Percentiles rank a stretch among this genome's conserved stretches.
phyloP scores from a whole-genome alignment of 345 rosid genomes.

The Acer negundo region DNA sequence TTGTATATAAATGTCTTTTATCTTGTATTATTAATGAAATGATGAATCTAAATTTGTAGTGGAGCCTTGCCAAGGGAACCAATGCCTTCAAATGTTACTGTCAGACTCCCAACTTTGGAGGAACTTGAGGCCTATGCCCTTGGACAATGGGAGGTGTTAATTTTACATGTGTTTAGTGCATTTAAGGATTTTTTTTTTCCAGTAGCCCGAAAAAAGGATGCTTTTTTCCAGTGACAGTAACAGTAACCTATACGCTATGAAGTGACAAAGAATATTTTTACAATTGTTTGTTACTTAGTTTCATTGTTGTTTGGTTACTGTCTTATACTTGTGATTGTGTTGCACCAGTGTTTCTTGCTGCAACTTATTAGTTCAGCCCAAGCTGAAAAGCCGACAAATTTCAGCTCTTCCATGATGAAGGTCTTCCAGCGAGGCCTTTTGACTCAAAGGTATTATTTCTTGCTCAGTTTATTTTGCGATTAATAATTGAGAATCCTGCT shows the following conservation, averaged over 20 bases:
- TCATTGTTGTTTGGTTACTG: slow-evolving; percentile 20
- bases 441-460: slow-evolving; percentile 59
- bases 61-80: slow-evolving; percentile 92
- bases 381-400: slow-evolving; percentile 63
- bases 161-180: slow-evolving; percentile 22
- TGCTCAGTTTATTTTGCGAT: slow-evolving; percentile 18
- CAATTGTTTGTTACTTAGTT: background rate
- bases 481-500: slow-evolving; percentile 18
- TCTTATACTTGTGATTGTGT: slow-evolving; percentile 36
- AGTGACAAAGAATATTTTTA: background rate
- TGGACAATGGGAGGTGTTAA: slow-evolving; percentile 92
- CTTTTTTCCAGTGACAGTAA: slow-evolving; percentile 9
- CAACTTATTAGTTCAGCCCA: slow-evolving; percentile 86
- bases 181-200: slow-evolving; percentile 11
- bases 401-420: slow-evolving; percentile 91
- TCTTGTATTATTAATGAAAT: slow-evolving; percentile 8
- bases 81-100: slow-evolving; percentile 57
- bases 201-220: slow-evolving; percentile 7
- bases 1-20: background rate
- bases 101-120: slow-evolving; percentile 69
- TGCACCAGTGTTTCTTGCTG: slow-evolving; percentile 80
- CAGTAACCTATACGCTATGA: slow-evolving; percentile 2
- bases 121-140: slow-evolving; percentile 83
- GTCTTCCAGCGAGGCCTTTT: slow-evolving; percentile 90
- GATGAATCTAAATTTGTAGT: slow-evolving; percentile 45